Evolutionary conservation across 2,329 filamentous ascomycete genomes (phyloP), one percentile per base, ranked within the genome.

Genomic region (Botrytis elliptica): DNA sequence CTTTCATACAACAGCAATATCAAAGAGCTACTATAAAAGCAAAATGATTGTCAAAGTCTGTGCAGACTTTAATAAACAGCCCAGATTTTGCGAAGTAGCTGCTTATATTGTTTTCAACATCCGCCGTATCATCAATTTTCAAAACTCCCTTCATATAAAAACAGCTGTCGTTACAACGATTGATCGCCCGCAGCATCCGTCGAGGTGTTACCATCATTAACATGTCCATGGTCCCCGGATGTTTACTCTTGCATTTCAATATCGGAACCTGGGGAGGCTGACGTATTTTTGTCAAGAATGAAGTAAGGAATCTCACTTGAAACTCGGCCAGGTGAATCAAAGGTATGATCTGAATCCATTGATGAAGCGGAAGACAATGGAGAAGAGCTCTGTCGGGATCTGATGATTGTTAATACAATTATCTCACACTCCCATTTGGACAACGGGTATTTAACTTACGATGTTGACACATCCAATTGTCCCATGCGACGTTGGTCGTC

Each of bases 401-500:
- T 72, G 38, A 55, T 42, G 33, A 55, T 40, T n/a, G 33, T 72
- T 57, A 71, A 60, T 33, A 22, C 44, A 20, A 29, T 25, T 14
- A 36, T n/a, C 38, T 46, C 3, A 29, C 4, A 49, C 25, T 4
- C 38, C 3, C 10, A 7, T 38, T n/a, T 42, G 16, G 46, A 52
- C 6, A 64, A 52, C 18, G 38, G 22, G 25, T 63, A 63, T 55
- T n/a, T 44, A 66, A 66, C 42, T 70, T 40, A 69, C 71, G 65
- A 42, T 65, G 36, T 67, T 33, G 46, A 63, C 29, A 38, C 12
- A 42, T 52, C 49, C 12, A 68, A 36, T 42, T 25, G 36, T 36
- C 71, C 40, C 8, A 44, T 55, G 70, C 46, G 55, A 57, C 70
- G 60, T 44, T 70, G 29, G n/a, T 76, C 75, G 29, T 71, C 73